Conservation (phyloP, 2,329 filamentous ascomycete genomes). For the Lecanicillium sp. region DNA sequence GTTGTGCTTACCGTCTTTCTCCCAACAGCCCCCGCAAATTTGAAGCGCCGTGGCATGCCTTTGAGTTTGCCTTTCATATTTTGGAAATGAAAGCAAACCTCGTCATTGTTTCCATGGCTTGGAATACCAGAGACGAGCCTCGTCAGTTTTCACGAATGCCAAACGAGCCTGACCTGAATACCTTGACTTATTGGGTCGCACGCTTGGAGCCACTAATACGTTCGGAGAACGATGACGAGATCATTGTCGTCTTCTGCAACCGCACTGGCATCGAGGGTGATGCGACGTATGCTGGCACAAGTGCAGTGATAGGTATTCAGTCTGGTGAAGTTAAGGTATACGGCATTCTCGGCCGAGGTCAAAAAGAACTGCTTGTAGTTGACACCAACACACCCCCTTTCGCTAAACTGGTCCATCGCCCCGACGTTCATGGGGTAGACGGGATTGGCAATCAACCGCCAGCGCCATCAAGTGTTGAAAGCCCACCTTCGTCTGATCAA, state of each 20-base stretch:
- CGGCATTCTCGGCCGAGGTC: conserved; percentile 61
- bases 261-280: conserved; percentile 58
- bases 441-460: conserved; percentile 1
- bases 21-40: conserved; percentile 7
- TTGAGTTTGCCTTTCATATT: conserved; percentile 36
- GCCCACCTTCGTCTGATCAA: too few species aligned
- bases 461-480: too few species aligned
- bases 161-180: conserved; percentile 60
- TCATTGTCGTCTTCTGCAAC: conserved; percentile 65
- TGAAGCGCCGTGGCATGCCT: conserved; percentile 8
- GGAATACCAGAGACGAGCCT: conserved; percentile 54
- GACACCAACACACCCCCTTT: conserved; percentile 44
- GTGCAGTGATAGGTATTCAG: conserved; percentile 58
- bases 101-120: conserved; percentile 69
- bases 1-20: background rate
- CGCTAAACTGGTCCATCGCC: conserved; percentile 33
- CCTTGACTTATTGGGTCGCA: conserved; percentile 66
- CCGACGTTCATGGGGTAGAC: conserved; percentile 13
- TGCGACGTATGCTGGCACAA: conserved; percentile 65
- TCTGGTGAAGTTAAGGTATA: conserved; percentile 59
- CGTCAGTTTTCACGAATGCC: conserved; percentile 37
- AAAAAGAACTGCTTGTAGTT: conserved; percentile 59
- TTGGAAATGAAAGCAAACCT: conserved; percentile 46
- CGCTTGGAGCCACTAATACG: conserved; percentile 59
- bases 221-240: conserved; percentile 42